Evolutionary conservation across 2,329 filamentous ascomycete species (phyloP), one percentile per base, ranked within the genome.

Genomic region (Clonostachys rosea): DNA sequence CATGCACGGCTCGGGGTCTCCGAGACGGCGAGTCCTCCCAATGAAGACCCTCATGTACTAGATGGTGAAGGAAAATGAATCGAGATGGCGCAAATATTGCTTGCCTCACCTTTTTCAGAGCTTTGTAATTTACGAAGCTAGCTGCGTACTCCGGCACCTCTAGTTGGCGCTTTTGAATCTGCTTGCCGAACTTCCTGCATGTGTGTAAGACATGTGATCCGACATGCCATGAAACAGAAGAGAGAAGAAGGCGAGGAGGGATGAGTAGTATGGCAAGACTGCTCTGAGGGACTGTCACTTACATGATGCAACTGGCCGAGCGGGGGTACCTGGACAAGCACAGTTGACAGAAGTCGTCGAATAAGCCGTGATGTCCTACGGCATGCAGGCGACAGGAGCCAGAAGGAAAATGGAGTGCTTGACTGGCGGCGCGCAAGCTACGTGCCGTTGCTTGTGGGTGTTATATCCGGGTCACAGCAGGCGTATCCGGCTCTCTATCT

Each of bases 91-190:
- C 34, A 39, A 8, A 20, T 8, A 24, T 33, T 24, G 56, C 44
- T 47, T 54, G 39, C 41, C 70, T 52, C 64, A 95, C 94, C 89
- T 97, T 97, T 72, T 99, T 99, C 58, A 99, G 78, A 50, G 91
- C 91, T 74, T 99, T 99, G 77, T 99, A 99, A 72, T 99, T 96
- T 59, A 97, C 91, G 66, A 99, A 99, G 71, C 91, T 96, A 54
- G 92, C 91, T 52, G 94, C 92, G 86, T 99, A 99, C 80, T 99
- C 94, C 50, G 94, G 94, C 50, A 99, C 91, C 68, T 99, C 94
- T 62, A 99, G 89, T 79, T 99, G 94, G 66, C 91, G 87, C 77
- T 96, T 96, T 76, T 97, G 94, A 57, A 99, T 96, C 67, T 96
- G 90, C 78, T 99, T 99, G 69, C 94, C 94, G 76, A 99, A 99